These are phyloP conservation scores for Phialophora tarda DNA, from an alignment of 2,329 filamentous ascomycete genomes.

Conservation along the genomic window DNA sequence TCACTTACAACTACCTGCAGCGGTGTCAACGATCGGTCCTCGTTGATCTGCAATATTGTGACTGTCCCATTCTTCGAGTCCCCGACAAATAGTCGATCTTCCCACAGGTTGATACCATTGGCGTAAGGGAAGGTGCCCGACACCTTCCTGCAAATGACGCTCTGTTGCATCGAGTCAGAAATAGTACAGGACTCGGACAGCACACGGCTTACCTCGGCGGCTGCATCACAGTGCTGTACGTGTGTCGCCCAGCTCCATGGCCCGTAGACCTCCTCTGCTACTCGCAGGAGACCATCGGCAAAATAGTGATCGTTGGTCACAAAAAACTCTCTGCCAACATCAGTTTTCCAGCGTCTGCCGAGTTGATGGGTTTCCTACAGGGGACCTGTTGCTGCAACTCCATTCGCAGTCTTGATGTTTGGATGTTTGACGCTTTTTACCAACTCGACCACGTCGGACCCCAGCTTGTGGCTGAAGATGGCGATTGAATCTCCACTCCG, in stretches of 20 bases:
- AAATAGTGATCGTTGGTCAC: slow-evolving; percentile 32
- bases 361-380: slow-evolving; percentile 15
- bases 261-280: slow-evolving; percentile 25
- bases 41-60: slow-evolving; percentile 30
- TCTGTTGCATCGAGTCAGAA: slow-evolving; percentile 7
- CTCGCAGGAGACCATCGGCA: slow-evolving; percentile 19
- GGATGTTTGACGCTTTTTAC: slow-evolving; percentile 33
- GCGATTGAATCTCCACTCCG: slow-evolving; percentile 33
- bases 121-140: slow-evolving; percentile 31
- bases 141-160: slow-evolving; percentile 28
- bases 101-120: slow-evolving; percentile 34
- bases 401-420: slow-evolving; percentile 35
- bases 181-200: neutral
- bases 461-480: slow-evolving; percentile 29
- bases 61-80: slow-evolving; percentile 34
- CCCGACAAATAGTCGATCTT: slow-evolving; percentile 31
- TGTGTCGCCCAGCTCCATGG: slow-evolving; percentile 29
- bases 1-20: slow-evolving; percentile 28
- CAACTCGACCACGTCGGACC: slow-evolving; percentile 29
- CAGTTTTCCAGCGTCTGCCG: neutral
- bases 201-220: slow-evolving; percentile 13
- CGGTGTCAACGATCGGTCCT: slow-evolving; percentile 27
- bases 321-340: slow-evolving; percentile 25
- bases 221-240: slow-evolving; percentile 28
- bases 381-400: slow-evolving; percentile 26